These are phyloP conservation scores for Fusarium sublunatum DNA, from an alignment of 2,329 filamentous ascomycete genomes.

Conservation along the genomic window DNA sequence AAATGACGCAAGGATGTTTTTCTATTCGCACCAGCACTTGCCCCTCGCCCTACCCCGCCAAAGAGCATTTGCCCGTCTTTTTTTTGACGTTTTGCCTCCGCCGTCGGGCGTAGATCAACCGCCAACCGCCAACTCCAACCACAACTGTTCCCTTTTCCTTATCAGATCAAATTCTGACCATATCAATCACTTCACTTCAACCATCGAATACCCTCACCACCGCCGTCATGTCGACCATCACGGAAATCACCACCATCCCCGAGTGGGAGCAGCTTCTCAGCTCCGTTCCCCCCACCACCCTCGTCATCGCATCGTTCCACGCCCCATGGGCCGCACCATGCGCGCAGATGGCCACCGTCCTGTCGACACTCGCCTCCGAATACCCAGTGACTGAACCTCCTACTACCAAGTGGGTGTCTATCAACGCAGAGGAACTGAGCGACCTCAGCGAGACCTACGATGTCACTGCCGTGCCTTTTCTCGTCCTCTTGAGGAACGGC, in stretches of 20 bases:
- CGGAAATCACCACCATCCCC: slow-evolving; percentile 78
- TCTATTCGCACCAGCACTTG: slow-evolving; percentile 18
- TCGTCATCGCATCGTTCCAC: slow-evolving; percentile 93
- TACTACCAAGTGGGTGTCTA: slow-evolving; percentile 82
- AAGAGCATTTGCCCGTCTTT: slow-evolving; percentile 28
- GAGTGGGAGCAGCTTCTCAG: slow-evolving; percentile 78
- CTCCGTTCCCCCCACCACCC: slow-evolving; percentile 73
- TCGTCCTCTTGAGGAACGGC: slow-evolving; percentile 82
- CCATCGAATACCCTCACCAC: slow-evolving; percentile 9
- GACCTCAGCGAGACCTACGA: slow-evolving; percentile 94
- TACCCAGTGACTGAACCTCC: slow-evolving; percentile 77
- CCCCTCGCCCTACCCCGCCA: slow-evolving; percentile 46
- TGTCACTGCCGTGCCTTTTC: slow-evolving; percentile 92
- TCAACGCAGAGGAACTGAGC: slow-evolving; percentile 94
- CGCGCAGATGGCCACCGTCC: slow-evolving; percentile 89
- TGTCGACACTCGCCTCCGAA: slow-evolving; percentile 85
- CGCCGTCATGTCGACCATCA: slow-evolving; percentile 76
- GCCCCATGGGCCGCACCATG: slow-evolving; percentile 97
- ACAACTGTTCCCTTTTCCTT: slow-evolving; percentile 23
- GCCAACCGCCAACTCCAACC: slow-evolving; percentile 17
- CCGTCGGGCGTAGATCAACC: slow-evolving; percentile 28
- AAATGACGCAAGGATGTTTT: slow-evolving; percentile 47
- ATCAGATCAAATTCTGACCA: slow-evolving; percentile 35
- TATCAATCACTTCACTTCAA: slow-evolving; percentile 9
- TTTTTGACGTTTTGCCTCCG: slow-evolving; percentile 28